A percentile compares a stretch with the other conserved stretches of the same genome.
Conservation (phyloP, 805 yeast species). For the Cyberlindnera americana region DNA sequence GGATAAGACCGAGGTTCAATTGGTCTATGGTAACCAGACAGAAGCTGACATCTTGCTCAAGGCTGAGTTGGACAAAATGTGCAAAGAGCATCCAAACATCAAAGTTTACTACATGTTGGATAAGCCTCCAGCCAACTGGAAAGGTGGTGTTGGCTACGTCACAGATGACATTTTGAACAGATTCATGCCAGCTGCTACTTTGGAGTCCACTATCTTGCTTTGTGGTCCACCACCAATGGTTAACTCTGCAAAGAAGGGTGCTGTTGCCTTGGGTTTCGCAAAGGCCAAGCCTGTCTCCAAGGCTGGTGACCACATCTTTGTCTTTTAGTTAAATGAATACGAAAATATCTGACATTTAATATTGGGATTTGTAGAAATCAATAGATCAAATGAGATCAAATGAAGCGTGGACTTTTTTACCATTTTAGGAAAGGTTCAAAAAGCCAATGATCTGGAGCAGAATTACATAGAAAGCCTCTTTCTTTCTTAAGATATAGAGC, state of each 20-base stretch:
- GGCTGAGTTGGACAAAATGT: slow-evolving; percentile 72
- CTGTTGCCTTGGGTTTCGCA: slow-evolving; percentile 65
- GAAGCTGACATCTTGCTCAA: slow-evolving; percentile 78
- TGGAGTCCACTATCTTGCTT: slow-evolving; percentile 65
- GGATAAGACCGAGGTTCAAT: slow-evolving; percentile 70
- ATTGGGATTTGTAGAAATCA: too few relatives aligned
- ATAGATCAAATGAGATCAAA: too few relatives aligned
- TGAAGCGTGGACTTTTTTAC: too few relatives aligned
- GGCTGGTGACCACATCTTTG: slow-evolving; percentile 86
- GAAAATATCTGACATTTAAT: too few relatives aligned
- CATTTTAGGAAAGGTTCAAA: too few relatives aligned
- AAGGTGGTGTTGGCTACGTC: slow-evolving; percentile 74
- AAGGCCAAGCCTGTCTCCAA: slow-evolving; percentile 89
- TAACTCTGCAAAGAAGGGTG: slow-evolving; percentile 76
- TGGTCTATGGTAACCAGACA: slow-evolving; percentile 78
- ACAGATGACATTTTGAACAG: slow-evolving; percentile 68
- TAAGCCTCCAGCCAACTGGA: slow-evolving; percentile 66
- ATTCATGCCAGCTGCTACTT: slow-evolving; percentile 58
- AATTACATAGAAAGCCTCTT: too few relatives aligned
- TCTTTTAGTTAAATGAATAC: slow-evolving; percentile 68
- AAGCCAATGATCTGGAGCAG: too few relatives aligned
- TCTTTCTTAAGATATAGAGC: too few relatives aligned
- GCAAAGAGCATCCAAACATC: slow-evolving; percentile 53
- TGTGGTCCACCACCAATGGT: slow-evolving; percentile 97
- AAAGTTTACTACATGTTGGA: slow-evolving; percentile 72